Base-by-base conservation (phyloP, 805 yeast species). In the Ogataea degrootiae region DNA sequence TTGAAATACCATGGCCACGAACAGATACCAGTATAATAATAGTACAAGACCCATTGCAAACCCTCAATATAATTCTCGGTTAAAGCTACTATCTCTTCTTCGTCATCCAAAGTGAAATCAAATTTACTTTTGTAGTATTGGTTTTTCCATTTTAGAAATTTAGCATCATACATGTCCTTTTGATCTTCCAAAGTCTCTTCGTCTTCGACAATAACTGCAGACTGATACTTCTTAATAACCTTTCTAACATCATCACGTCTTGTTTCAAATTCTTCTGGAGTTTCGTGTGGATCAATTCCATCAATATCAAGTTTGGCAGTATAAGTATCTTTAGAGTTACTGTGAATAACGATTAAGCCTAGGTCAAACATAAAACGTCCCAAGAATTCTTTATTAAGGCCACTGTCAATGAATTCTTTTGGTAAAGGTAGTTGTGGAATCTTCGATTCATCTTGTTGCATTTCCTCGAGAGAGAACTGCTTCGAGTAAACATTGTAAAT, bases 1-100 rank as follows among this genome's bases (percentile, higher is more conserved):
- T 74, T 80, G 65, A 79, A 92, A 63, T 79, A 92, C 99, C 98
- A 92, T 40, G 87, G 84, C 99, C 99, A 92, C 2, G 98, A 90
- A 37, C 88, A 87, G 61, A 88, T 83, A 26, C 97, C 98, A 56
- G 78, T 77, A 62, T 90, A 92, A 68, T 92, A 92, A 70, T 92
- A 92, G 60, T 77, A 82, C 65, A 94, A 72, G 14, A 94, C 98
- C 99, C 99, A 92, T 69, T 92, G 99, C 52, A 92, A 74, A 54
- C 99, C 99, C 67, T 91, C 96, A 38, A 94, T 74, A 62, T 91
- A 94, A 61, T 87, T 90, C 55, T 81, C 80, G 7, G 95, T 77
- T 53, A 89, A 63, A 9, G 79, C 82, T n/a, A 64, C 66, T 54
- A 91, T 67, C 48, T 78, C 66, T 0, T 79, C 85, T 22, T 75